Evolutionary conservation across 352 stramenopile genomes (phyloP), one percentile per base, ranked within the genome.

Genomic region (Phytophthora macrochlamydospora): DNA sequence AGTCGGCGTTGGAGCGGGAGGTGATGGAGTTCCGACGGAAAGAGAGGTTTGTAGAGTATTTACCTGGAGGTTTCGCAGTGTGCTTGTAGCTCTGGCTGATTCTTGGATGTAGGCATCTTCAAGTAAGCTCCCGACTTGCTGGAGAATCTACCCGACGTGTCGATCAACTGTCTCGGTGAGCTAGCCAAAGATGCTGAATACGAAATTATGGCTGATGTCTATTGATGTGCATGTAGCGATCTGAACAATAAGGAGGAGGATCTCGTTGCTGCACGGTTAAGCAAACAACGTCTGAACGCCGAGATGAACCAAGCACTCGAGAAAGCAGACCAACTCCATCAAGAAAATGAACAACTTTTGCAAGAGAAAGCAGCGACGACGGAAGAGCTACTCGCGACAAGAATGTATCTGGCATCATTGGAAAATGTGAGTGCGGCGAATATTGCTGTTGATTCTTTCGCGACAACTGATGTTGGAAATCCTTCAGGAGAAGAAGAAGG

Each of bases 371-470:
- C 75, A 2, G 76, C 64, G 0, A 82, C 78, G 2, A 82, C 74
- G 7, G 82, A 91, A 62, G 82, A 91, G 56, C 71, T 93, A 18
- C 65, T 90, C 28, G 76, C 80, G 7, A 76, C 78, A 6, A 89
- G 82, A 58, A 89, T 91, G 78, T 89, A 90, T 65, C 51, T 93
- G 29, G 85, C 78, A 3, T 91, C 83, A 1, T 51, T 91, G 13
- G 81, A 92, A 55, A 90, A 75, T 52, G 76, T 85, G 53, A 31
- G 66, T 56, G 31, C 9, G 5, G n/a, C 2, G 3, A 30, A 46
- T 61, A 35, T 11, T 38, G 5, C 11, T 65, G n/a, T 35, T 33
- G 46, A 13, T 52, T 2, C 30, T 29, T 9, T 29, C 28, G 45
- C 28, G 31, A 37, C n/a, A 44, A 28, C 49, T 52, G 49, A 2